A percentile compares a stretch with the other conserved stretches of the same genome.
Evolutionary conservation across 768 basidiomycete genomes (phyloP).

Genomic region (Macrolepiota albuminosa): DNA sequence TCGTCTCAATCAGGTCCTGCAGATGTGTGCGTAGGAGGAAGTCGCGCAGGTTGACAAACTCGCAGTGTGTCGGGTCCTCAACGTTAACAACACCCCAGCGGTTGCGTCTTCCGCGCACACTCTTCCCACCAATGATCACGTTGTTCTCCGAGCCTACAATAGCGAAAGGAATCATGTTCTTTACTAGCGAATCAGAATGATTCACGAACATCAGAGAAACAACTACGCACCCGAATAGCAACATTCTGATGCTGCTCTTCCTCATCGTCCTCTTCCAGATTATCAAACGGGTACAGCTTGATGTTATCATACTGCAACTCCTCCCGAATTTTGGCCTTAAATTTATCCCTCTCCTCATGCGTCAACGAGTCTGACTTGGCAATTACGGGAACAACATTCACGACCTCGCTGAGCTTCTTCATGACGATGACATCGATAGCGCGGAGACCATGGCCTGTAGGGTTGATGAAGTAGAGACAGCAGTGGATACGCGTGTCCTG

Average conservation of each 20-base stretch:
- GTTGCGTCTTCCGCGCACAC: conserved; percentile 94
- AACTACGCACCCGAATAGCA: conserved; percentile 67
- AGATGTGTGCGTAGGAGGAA: conserved; percentile 94
- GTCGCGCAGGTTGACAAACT: conserved; percentile 95
- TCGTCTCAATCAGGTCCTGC: conserved; percentile 98
- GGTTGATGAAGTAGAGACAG: conserved; percentile 97
- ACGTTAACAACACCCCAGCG: conserved; percentile 99
- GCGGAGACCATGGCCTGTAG: conserved; percentile 95
- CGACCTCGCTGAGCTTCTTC: conserved; percentile 98
- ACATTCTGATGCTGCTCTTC: conserved; percentile 91
- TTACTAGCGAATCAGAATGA: conserved; percentile 3
- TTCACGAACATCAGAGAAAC: not conserved
- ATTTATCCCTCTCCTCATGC: conserved; percentile 83
- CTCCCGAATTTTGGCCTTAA: conserved; percentile 96
- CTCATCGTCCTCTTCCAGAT: conserved; percentile 92
- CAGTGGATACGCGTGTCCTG: conserved; percentile 99
- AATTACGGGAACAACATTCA: conserved; percentile 99
- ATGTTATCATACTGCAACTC: conserved; percentile 91
- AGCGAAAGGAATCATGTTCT: conserved; percentile 96
- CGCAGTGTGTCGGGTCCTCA: conserved; percentile 95
- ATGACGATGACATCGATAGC: conserved; percentile 98
- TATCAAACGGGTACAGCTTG: conserved; percentile 86
- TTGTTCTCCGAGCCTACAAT: conserved; percentile 96
- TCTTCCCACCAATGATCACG: conserved; percentile 93
- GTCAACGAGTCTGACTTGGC: conserved; percentile 96